Evolutionary conservation across 306 rosid genomes (phyloP).

Genomic region (Cercis canadensis): DNA sequence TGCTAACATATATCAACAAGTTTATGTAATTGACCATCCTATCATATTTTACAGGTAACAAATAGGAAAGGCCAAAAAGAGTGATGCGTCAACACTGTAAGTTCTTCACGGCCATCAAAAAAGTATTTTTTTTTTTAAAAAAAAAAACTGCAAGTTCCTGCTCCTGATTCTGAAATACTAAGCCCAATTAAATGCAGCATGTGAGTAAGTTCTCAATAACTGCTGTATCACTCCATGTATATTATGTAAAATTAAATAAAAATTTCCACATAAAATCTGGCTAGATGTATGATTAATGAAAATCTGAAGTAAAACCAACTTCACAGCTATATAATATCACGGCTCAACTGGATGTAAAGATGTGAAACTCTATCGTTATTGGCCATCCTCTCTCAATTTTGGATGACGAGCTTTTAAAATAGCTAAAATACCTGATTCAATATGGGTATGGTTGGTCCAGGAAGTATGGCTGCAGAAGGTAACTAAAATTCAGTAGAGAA

Average conservation of each 20-base stretch:
- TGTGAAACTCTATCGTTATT: constrained; percentile 22
- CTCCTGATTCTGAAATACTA: constrained; percentile 6
- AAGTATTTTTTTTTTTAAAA: no score
- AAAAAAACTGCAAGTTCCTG: neutral
- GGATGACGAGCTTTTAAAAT: constrained; percentile 32
- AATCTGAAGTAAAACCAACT: constrained; percentile 26
- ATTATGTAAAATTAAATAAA: constrained; percentile 29
- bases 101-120: no score
- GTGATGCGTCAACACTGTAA: neutral
- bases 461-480: constrained; percentile 86
- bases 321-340: constrained; percentile 12
- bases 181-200: constrained; percentile 11
- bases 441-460: constrained; percentile 95
- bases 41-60: no score
- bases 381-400: constrained; percentile 18
- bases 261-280: constrained; percentile 22
- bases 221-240: constrained; percentile 18
- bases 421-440: constrained; percentile 78
- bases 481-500: constrained; percentile 54
- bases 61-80: no score
- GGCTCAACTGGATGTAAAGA: constrained; percentile 11
- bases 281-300: constrained; percentile 29
- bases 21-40: constrained; percentile 4
- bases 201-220: constrained; percentile 9
- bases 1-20: neutral